Conservation (phyloP, 2,329 filamentous ascomycete genomes). For the Arthrobotrys megalospora region DNA sequence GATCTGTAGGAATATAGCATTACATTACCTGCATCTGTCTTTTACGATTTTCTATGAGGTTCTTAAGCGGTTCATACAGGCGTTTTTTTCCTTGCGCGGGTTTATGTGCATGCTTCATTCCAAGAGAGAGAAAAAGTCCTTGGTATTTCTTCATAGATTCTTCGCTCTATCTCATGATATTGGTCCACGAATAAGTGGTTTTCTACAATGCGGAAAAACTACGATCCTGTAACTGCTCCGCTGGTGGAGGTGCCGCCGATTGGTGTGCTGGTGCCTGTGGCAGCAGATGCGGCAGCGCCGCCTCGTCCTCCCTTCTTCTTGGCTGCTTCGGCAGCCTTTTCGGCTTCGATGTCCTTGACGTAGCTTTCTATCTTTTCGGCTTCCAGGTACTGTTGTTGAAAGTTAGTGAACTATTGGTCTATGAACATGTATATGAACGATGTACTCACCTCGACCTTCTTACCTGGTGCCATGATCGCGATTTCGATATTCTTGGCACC, state of each 20-base stretch:
- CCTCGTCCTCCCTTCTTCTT: conserved; percentile 90
- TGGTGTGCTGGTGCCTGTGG: conserved; percentile 67
- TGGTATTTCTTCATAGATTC: conserved; percentile 28
- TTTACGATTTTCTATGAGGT: conserved; percentile 12
- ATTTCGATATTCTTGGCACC: conserved; percentile 99
- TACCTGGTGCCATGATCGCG: conserved; percentile 94
- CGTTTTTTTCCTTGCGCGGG: conserved; percentile 30
- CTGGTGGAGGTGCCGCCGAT: conserved; percentile 21
- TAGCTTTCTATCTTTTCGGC: conserved; percentile 97
- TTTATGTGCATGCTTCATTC: conserved; percentile 1
- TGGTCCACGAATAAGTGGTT: conserved; percentile 9
- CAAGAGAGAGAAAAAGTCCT: conserved; percentile 20
- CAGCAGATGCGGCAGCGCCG: conserved; percentile 64
- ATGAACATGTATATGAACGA: neutral
- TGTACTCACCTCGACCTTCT: conserved; percentile 77
- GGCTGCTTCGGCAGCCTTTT: conserved; percentile 98
- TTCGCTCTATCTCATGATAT: conserved; percentile 17
- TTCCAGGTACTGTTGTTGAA: conserved; percentile 75
- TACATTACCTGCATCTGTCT: neutral
- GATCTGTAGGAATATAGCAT: neutral
- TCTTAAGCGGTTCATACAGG: conserved; percentile 46
- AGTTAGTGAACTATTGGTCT: conserved; percentile 2
- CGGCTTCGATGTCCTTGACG: conserved; percentile 98
- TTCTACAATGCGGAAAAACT: conserved; percentile 20
- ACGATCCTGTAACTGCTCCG: conserved; percentile 40